A percentile compares a stretch with the other conserved stretches of the same genome.
These are phyloP conservation scores for Mallotus repandus DNA, from an alignment of 441 rosid genomes.

Conservation along the genomic window DNA sequence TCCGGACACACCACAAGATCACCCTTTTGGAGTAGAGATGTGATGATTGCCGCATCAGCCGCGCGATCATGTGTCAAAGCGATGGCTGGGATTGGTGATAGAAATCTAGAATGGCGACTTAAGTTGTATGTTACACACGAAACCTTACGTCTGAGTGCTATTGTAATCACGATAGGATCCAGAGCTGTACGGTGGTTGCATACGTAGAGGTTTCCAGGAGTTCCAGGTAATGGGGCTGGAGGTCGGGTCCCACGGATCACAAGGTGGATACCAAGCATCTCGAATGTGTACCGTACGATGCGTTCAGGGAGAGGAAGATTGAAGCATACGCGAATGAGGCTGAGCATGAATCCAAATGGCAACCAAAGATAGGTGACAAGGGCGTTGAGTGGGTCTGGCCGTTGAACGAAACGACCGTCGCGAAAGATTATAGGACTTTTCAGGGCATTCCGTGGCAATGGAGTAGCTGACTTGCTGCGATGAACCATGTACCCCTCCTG, in stretches of 20 bases:
- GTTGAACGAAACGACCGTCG: constrained; percentile 88
- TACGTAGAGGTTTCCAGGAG: constrained; percentile 93
- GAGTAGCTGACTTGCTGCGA: constrained; percentile 52
- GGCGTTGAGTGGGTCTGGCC: constrained; percentile 78
- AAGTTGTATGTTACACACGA: constrained; percentile 94
- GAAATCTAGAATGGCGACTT: constrained; percentile 76
- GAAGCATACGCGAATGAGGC: constrained; percentile 87
- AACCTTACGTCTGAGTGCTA: constrained; percentile 93
- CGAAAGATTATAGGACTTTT: constrained; percentile 86
- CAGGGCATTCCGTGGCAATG: constrained; percentile 47
- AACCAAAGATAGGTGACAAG: constrained; percentile 71
- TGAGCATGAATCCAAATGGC: constrained; percentile 86
- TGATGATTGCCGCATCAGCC: constrained; percentile 83
- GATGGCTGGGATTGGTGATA: constrained; percentile 89
- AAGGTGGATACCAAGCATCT: constrained; percentile 88
- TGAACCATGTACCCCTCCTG: constrained; percentile 99
- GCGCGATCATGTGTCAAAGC: constrained; percentile 92
- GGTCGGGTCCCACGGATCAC: constrained; percentile 81
- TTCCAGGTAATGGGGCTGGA: constrained; percentile 71
- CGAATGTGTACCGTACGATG: constrained; percentile 88
- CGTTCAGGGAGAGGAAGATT: constrained; percentile 94
- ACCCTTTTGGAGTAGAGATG: constrained; percentile 68
- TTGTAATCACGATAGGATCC: constrained; percentile 87
- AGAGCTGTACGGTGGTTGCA: constrained; percentile 93
- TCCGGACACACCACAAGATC: constrained; percentile 96